These are phyloP conservation scores for Aspergillus sojae DNA, from an alignment of 2,329 filamentous ascomycete species.

Conservation along the genomic window DNA sequence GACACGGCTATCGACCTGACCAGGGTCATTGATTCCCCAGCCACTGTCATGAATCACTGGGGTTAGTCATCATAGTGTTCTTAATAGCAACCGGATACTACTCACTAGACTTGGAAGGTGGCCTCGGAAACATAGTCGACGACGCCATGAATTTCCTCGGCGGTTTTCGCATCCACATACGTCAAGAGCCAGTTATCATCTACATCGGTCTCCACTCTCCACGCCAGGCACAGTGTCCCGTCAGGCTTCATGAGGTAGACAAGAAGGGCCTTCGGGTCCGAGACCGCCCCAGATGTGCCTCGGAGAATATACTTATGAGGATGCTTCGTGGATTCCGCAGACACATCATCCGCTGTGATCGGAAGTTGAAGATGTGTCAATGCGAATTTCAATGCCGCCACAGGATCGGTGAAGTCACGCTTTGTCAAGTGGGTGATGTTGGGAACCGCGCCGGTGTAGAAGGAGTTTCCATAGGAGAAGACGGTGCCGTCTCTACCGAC, in stretches of 20 bases:
- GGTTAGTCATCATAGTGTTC: not conserved
- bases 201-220: constrained; percentile 18
- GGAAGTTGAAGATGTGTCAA: constrained; percentile 5
- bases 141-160: constrained; percentile 13
- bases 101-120: constrained; percentile 20
- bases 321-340: not conserved
- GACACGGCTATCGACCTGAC: constrained; percentile 9
- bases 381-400: constrained; percentile 11
- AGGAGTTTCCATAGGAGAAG: constrained; percentile 20
- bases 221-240: constrained; percentile 6
- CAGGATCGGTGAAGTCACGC: constrained; percentile 8
- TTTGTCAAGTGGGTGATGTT: not conserved
- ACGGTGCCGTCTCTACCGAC: constrained; percentile 18
- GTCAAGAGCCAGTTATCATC: constrained; percentile 16
- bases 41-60: not conserved
- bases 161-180: constrained; percentile 16
- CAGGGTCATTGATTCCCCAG: constrained; percentile 19
- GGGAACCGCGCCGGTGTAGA: constrained; percentile 14
- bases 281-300: constrained; percentile 10
- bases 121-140: constrained; percentile 19
- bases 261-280: constrained; percentile 15
- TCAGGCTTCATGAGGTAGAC: constrained; percentile 14
- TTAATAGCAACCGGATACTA: not conserved
- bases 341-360: not conserved
- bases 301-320: constrained; percentile 9